Evolutionary conservation across 306 rosid genomes (phyloP), one percentile per base, ranked within the genome.

Genomic region (Erythrophleum fordii): DNA sequence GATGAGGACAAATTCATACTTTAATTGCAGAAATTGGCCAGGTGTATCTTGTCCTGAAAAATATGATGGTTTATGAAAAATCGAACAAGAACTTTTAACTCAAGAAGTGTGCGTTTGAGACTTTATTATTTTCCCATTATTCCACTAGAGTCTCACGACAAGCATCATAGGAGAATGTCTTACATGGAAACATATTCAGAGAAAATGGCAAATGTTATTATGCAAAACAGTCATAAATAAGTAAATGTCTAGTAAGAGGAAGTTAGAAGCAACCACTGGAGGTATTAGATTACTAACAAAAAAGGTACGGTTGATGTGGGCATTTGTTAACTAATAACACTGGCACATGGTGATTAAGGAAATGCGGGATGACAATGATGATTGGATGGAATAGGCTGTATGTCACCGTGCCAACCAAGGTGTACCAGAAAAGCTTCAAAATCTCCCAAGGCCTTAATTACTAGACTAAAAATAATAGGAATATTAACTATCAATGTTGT

Each of bases 311-410:
- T 34, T 8, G 59, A 45, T 46, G 59, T 1, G 10, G 44, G 71
- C 48, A 9, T 65, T 48, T 71, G 9, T 39, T 12, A 42, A 26
- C 42, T 29, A 34, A 5, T 52, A n/a, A 37, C 0, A 72, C 23
- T 52, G 77, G 12, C 29, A 35, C 29, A 72, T 31, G 28, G 6
- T 72, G 49, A 34, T 76, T 61, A 26, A 44, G 46, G 72, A 76
- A 22, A 44, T 45, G 59, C 10, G 26, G 29, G 72, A n/a, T 44
- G 72, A 34, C 12, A 12, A 60, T 37, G 18, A 28, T 51, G 16
- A 29, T 45, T 42, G 51, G 44, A 16, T n/a, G n/a, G n/a, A n/a
- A 48, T 35, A 22, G 9, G 49, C 18, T 41, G 29, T 22, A 46
- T 11, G 16, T 25, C 55, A 45, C 14, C 17, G 18, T 1, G 61